These are phyloP conservation scores for Scheffersomyces amazonensis DNA, from an alignment of 805 yeast species.

Conservation along the genomic window DNA sequence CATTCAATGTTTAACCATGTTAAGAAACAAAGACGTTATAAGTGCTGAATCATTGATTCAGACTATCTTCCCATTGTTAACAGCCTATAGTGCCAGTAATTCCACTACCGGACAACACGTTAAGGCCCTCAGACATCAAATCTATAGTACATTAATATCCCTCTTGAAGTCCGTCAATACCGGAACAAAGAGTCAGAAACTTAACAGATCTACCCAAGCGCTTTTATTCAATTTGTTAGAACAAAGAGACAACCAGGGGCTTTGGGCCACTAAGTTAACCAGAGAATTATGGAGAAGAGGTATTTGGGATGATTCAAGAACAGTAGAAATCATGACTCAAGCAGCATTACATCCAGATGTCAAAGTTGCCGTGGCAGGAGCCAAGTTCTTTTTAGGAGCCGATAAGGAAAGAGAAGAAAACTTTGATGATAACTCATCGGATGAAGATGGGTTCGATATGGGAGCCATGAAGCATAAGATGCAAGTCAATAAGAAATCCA, in stretches of 20 bases:
- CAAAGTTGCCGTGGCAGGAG: slow-evolving; percentile 88
- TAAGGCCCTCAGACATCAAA: slow-evolving; percentile 76
- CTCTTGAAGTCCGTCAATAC: slow-evolving; percentile 79
- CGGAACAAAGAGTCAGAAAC: slow-evolving; percentile 85
- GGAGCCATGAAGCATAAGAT: slow-evolving; percentile 73
- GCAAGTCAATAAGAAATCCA: slow-evolving; percentile 77
- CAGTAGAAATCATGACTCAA: slow-evolving; percentile 97
- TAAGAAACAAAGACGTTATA: slow-evolving; percentile 80
- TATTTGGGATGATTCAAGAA: slow-evolving; percentile 95
- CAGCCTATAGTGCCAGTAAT: slow-evolving; percentile 54
- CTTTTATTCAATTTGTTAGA: slow-evolving; percentile 83
- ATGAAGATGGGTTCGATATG: slow-evolving; percentile 73
- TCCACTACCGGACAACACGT: slow-evolving; percentile 62
- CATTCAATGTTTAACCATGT: slow-evolving; percentile 83
- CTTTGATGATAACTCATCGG: slow-evolving; percentile 66
- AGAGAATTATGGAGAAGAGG: slow-evolving; percentile 97
- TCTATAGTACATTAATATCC: slow-evolving; percentile 75
- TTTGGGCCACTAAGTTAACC: slow-evolving; percentile 95
- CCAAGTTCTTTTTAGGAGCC: slow-evolving; percentile 87
- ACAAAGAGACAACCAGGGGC: slow-evolving; percentile 71
- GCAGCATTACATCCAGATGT: slow-evolving; percentile 86
- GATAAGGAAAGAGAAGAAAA: slow-evolving; percentile 90
- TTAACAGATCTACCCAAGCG: slow-evolving; percentile 90
- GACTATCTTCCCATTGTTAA: slow-evolving; percentile 81
- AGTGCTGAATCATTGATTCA: slow-evolving; percentile 79